Evolutionary conservation across 371 early-diverging fungal genomes (phyloP).

Genomic region (Mucor velutinosus): DNA sequence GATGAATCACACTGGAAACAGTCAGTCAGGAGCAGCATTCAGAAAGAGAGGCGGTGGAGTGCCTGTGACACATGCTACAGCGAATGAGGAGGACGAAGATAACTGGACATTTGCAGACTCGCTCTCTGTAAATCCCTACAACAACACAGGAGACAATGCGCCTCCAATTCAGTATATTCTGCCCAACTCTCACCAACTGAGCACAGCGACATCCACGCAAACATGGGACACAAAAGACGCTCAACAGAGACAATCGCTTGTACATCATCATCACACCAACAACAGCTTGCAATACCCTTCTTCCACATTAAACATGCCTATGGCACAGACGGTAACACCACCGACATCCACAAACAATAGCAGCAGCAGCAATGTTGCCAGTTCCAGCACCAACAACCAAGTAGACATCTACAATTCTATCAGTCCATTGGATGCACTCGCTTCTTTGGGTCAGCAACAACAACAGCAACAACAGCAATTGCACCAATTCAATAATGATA

Average conservation of each 20-base stretch:
- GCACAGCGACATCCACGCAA: constrained; percentile 35
- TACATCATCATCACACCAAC: constrained; percentile 30
- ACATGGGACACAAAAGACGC: constrained; percentile 28
- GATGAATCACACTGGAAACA: constrained; percentile 20
- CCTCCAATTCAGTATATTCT: constrained; percentile 44
- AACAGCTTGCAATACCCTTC: constrained; percentile 38
- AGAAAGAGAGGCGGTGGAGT: constrained; percentile 11
- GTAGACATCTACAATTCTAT: constrained; percentile 31
- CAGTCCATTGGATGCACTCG: constrained; percentile 46
- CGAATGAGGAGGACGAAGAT: constrained; percentile 23
- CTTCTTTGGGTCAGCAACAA: constrained; percentile 32
- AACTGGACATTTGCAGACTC: constrained; percentile 37
- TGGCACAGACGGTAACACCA: constrained; percentile 38
- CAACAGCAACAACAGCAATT: constrained; percentile 7
- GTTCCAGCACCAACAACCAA: background rate
- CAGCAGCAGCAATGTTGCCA: constrained; percentile 2
- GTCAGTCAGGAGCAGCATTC: background rate
- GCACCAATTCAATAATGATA: background rate
- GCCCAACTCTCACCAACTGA: constrained; percentile 28
- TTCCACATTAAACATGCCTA: constrained; percentile 40
- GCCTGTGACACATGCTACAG: constrained; percentile 27
- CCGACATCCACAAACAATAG: constrained; percentile 8
- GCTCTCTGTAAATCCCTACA: constrained; percentile 19
- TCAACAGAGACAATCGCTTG: constrained; percentile 6
- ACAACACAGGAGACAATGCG: constrained; percentile 11